Evolutionary conservation across 306 rosid species (phyloP), one percentile per base, ranked within the genome.

Genomic region (Cucurbita maxima): DNA sequence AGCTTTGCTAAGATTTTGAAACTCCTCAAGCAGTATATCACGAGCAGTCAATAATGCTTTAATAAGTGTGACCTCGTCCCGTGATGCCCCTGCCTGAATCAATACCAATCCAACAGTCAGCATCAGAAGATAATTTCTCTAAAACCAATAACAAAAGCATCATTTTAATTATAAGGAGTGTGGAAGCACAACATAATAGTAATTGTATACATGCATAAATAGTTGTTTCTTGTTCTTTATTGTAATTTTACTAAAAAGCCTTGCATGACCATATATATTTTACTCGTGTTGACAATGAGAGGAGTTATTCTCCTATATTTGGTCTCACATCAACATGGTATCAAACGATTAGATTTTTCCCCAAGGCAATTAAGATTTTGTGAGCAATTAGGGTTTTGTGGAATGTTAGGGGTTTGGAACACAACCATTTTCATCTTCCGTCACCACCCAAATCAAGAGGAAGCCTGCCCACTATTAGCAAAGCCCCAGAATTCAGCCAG

Each of bases 1-100:
- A 64, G 88, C 96, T 79, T 83, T 79, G 84, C 89, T 82, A 52
- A 93, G 83, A 79, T 79, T 86, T 75, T 58, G 88, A 37, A 90
- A 85, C 81, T 88, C 98, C 83, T 88, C 96, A 77, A 90, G 79
- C 81, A 93, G 78, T 74, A 82, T 76, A 78, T 84, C 91, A 78
- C 90, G 96, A 60, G 96, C 84, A 80, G 89, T 66, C 79, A 88
- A 67, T 79, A 93, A 80, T 75, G 89, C 82, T 76, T 87, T 90
- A 62, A 86, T 71, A 79, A 82, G 87, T 83, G 84, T 51, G 82
- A 76, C 75, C 68, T 47, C 67, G 66, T 83, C 85, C 71, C 75
- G 77, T 13, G 34, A 68, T 78, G 87, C 78, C 74, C 80, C 76
- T 59, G 72, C 82, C 71, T 67, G 83, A 58, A 56, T 79, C 53